Evolutionary conservation across 2,329 filamentous ascomycete genomes (phyloP).

Genomic region (Verticillium dahliae): DNA sequence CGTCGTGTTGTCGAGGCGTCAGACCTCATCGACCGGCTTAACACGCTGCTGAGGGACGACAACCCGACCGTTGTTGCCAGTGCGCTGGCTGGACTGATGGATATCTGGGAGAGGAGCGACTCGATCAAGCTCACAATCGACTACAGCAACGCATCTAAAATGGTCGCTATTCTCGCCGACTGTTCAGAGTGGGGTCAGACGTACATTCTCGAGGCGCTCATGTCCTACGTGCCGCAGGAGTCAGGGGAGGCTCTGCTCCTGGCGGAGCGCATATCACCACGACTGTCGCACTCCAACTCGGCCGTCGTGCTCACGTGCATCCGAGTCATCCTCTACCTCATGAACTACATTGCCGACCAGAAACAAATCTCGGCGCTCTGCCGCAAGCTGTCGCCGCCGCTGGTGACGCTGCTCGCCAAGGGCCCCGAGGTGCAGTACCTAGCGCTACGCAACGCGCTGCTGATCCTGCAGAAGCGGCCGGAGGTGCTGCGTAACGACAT

Average conservation of each 20-base stretch:
- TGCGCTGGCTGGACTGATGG: conserved; percentile 83
- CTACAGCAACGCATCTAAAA: conserved; percentile 94
- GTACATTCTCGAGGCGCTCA: conserved; percentile 94
- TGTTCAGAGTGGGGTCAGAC: conserved; percentile 99
- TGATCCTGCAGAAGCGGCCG: conserved; percentile 87
- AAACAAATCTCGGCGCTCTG: conserved; percentile 83
- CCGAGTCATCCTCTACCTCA: conserved; percentile 90
- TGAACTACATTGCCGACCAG: conserved; percentile 96
- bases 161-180: conserved; percentile 91
- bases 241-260: conserved; percentile 82
- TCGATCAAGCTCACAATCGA: conserved; percentile 97
- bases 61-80: conserved; percentile 97
- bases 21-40: conserved; percentile 86
- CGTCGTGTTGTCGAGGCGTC: conserved; percentile 81
- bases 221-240: conserved; percentile 95
- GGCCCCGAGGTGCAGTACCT: conserved; percentile 98
- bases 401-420: conserved; percentile 92
- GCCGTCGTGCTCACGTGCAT: conserved; percentile 95
- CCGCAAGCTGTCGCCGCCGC: conserved; percentile 86
- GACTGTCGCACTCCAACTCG: conserved; percentile 93
- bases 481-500: conserved; percentile 96
- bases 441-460: conserved; percentile 82
- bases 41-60: conserved; percentile 84
- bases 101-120: conserved; percentile 97
- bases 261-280: conserved; percentile 90